phyloP scores from a whole-genome alignment of 768 basidiomycete species.

The Pulveroboletus ravenelii region DNA sequence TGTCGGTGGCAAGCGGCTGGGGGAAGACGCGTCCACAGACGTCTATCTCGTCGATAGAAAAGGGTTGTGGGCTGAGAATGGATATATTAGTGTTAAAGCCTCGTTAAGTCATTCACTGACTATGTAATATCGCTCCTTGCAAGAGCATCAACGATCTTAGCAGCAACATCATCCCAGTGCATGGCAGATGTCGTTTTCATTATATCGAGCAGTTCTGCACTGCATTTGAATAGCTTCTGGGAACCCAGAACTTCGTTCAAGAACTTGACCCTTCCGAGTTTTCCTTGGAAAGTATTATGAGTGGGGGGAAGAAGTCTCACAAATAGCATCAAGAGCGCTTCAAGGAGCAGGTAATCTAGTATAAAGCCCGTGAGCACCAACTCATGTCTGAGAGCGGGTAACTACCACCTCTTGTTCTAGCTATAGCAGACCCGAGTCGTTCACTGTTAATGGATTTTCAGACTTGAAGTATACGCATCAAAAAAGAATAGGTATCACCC shows the following conservation, averaged over 20 bases:
- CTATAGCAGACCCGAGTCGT: constrained; percentile 46
- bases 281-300: constrained; percentile 32
- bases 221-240: constrained; percentile 34
- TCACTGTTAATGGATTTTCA: constrained; percentile 27
- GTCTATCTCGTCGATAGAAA: constrained; percentile 39
- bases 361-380: neutral
- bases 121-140: constrained; percentile 43
- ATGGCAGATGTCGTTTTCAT: constrained; percentile 39
- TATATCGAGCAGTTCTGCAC: constrained; percentile 35
- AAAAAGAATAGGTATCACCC: constrained; percentile 34
- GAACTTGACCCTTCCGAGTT: constrained; percentile 39
- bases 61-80: constrained; percentile 54
- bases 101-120: constrained; percentile 33
- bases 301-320: constrained; percentile 50
- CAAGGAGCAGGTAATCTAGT: constrained; percentile 53
- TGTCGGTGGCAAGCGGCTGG: constrained; percentile 37
- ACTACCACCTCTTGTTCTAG: constrained; percentile 42
- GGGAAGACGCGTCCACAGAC: constrained; percentile 33
- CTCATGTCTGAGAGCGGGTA: neutral
- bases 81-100: constrained; percentile 1
- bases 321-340: constrained; percentile 53
- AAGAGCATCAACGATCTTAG: constrained; percentile 44
- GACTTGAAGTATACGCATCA: neutral
- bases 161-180: constrained; percentile 52
- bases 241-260: constrained; percentile 49